Evolutionary conservation across 345 rosid genomes (phyloP).

Genomic region (Aurinia saxatilis): DNA sequence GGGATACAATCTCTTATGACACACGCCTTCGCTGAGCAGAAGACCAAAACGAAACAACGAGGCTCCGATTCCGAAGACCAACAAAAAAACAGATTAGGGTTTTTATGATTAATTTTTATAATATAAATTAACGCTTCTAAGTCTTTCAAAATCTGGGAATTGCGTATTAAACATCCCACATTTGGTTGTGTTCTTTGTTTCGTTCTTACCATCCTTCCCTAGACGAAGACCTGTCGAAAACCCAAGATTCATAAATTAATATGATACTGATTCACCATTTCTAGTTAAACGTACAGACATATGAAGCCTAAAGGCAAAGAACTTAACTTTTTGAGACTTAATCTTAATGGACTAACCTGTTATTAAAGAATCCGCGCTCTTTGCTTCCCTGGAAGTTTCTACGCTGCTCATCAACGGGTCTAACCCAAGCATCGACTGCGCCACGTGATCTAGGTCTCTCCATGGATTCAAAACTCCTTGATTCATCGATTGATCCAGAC

Average conservation of each 20-base stretch:
- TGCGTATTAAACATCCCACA: conserved; percentile 1
- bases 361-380: conserved; percentile 66
- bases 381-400: conserved; percentile 66
- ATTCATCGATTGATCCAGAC: conserved; percentile 67
- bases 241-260: neutral
- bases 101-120: conserved; percentile 13
- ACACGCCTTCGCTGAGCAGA: conserved; percentile 23
- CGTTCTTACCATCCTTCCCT: conserved; percentile 30
- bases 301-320: neutral
- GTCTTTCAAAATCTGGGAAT: conserved; percentile 18
- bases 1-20: conserved; percentile 6
- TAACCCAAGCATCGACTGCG: conserved; percentile 57
- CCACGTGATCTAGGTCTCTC: conserved; percentile 88
- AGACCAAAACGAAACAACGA: conserved; percentile 20
- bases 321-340: neutral
- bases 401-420: conserved; percentile 51
- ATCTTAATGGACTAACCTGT: conserved; percentile 29
- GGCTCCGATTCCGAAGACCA: conserved; percentile 16
- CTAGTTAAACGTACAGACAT: neutral
- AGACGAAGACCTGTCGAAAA: conserved; percentile 9
- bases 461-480: conserved; percentile 53
- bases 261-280: neutral
- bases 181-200: conserved; percentile 1
- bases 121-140: conserved; percentile 16
- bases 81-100: conserved; percentile 4